Base-by-base conservation (phyloP, 345 rosid genomes). In the Eucalyptus cloeziana region DNA sequence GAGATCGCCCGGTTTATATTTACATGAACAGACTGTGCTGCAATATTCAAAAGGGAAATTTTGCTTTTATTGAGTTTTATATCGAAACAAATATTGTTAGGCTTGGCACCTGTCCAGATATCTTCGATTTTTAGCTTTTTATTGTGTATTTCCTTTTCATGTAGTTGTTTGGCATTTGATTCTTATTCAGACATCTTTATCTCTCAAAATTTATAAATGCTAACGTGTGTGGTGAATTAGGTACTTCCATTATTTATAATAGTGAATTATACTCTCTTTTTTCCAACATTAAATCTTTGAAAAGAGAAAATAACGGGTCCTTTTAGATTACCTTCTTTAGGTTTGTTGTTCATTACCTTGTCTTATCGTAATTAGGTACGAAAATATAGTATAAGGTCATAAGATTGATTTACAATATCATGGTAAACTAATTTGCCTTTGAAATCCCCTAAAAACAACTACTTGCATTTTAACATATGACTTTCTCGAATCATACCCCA, bases 301-400 rank as follows among this genome's bases (percentile, higher is more conserved):
- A 31, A 33, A 21, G 10, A 69, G 19, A 69, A 40, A 69, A 33
- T 52, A 19, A 52, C 25, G 2, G 10, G 56, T 22, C 4, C 21
- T 4, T 52, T 8, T 52, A 2, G 8, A 52, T 19, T 19, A 52
- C 25, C 58, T 19, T 52, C 58, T 19, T 52, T 7, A 19, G 24
- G 2, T 52, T 19, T 2, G 24, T 10, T 2, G 2, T 7, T 52
- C 10, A 52, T 52, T 19, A 2, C 0, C 24, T 3, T 2, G 10
- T 52, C 56, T 7, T 52, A 52, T 52, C 10, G 8, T 52, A 52
- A 19, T 52, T 52, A 19, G 58, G 58, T 52, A 52, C 0, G 58
- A 52, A 52, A 52, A 19, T 52, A 52, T 19, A 19, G 2, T 52
- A 19, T 4, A 52, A 52, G 4, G 21, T 31, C 40, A 8, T 31